Conservation (phyloP, 768 basidiomycete species). For the Mycena indigotica region DNA sequence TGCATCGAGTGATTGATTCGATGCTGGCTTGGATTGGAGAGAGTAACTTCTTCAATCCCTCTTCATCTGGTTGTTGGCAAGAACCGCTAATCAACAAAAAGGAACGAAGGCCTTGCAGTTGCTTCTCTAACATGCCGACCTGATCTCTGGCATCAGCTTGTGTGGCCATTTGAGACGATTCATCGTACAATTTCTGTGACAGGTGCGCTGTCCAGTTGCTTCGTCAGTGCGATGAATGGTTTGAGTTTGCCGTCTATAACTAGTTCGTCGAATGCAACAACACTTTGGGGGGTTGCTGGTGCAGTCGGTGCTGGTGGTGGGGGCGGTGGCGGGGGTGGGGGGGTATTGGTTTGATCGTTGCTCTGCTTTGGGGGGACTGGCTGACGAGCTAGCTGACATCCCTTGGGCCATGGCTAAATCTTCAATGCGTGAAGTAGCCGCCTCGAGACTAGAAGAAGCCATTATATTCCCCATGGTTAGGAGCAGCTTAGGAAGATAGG, state of each 20-base stretch:
- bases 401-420: conserved; percentile 68
- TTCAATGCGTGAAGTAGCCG: conserved; percentile 91
- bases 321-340: conserved; percentile 39
- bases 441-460: conserved; percentile 71
- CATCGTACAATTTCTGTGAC: conserved; percentile 76
- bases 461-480: conserved; percentile 13
- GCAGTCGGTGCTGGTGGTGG: conserved; percentile 36
- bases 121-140: conserved; percentile 68
- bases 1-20: conserved; percentile 74
- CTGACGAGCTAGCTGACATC: conserved; percentile 13
- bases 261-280: conserved; percentile 72
- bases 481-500: conserved; percentile 3
- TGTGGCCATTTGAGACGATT: background rate
- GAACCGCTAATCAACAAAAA: conserved; percentile 66
- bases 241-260: conserved; percentile 75
- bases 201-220: conserved; percentile 64
- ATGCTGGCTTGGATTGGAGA: conserved; percentile 71
- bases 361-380: too few species aligned
- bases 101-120: conserved; percentile 67
- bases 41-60: conserved; percentile 58
- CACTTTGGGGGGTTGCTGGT: conserved; percentile 53
- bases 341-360: conserved; percentile 32
- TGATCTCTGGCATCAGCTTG: conserved; percentile 31
- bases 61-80: conserved; percentile 80
- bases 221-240: conserved; percentile 73